A percentile compares a stretch with the other conserved stretches of the same genome.
Conservation (phyloP, 2,329 filamentous ascomycete species). For the Microsporum ferrugineum region DNA sequence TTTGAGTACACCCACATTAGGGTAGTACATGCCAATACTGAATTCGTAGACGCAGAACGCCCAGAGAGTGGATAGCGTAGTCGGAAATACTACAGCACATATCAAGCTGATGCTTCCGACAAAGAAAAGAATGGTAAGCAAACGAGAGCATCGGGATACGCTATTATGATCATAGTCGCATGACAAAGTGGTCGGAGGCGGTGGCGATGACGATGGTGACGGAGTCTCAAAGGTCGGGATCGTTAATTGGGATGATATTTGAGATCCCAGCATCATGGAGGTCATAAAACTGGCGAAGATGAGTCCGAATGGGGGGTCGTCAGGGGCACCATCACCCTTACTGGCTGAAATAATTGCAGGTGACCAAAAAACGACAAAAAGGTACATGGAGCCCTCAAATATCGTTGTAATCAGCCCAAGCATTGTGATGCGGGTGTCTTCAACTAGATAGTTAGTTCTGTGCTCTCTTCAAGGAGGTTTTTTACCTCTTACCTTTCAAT, state of each 20-base stretch:
- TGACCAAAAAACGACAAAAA: conserved; percentile 54
- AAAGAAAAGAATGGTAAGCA: conserved; percentile 31
- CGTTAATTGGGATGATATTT: conserved; percentile 38
- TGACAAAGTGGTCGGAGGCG: neutral
- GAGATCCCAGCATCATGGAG: conserved; percentile 48
- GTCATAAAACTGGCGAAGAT: conserved; percentile 41
- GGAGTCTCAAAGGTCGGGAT: neutral
- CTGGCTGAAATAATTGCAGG: conserved; percentile 41
- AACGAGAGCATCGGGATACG: conserved; percentile 23
- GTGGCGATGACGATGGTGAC: neutral
- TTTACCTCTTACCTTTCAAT: neutral
- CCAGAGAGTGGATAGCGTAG: conserved; percentile 41
- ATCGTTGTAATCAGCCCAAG: conserved; percentile 40
- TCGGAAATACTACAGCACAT: conserved; percentile 31
- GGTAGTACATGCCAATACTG: conserved; percentile 49
- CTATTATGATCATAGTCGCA: conserved; percentile 16
- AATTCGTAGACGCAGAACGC: conserved; percentile 47
- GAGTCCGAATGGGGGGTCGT: conserved; percentile 37
- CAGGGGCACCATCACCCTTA: conserved; percentile 9
- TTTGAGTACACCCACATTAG: conserved; percentile 46
- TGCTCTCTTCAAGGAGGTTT: neutral
- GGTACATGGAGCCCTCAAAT: conserved; percentile 52
- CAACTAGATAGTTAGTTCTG: neutral
- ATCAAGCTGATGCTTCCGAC: conserved; percentile 32
- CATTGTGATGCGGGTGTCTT: conserved; percentile 40